Conservation (phyloP, 2,329 filamentous ascomycete genomes). For the Colletotrichum sidae region DNA sequence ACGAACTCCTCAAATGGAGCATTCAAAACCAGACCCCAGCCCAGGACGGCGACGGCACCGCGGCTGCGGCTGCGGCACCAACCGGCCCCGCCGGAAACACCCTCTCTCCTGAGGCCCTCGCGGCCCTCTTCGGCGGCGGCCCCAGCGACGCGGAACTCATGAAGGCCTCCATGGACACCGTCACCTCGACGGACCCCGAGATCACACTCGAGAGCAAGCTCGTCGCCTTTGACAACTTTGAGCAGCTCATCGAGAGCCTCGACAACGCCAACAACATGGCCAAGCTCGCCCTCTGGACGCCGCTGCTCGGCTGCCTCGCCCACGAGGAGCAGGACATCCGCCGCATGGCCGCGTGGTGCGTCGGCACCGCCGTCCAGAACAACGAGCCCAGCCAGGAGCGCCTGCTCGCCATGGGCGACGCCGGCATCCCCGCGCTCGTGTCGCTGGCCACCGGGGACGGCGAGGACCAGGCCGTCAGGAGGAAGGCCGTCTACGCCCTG, state of each 20-base stretch:
- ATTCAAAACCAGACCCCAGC: slow-evolving; percentile 57
- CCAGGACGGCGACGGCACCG: slow-evolving; percentile 43
- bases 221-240: slow-evolving; percentile 92
- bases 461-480: slow-evolving; percentile 73
- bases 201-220: slow-evolving; percentile 80
- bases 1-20: slow-evolving; percentile 84
- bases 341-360: slow-evolving; percentile 91
- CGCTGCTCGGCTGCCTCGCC: slow-evolving; percentile 77
- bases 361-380: slow-evolving; percentile 96
- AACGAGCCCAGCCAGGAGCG: slow-evolving; percentile 87
- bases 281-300: slow-evolving; percentile 82
- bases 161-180: slow-evolving; percentile 83
- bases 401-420: slow-evolving; percentile 64
- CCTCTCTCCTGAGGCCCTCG: slow-evolving; percentile 78
- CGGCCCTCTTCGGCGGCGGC: slow-evolving; percentile 83
- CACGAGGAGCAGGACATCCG: slow-evolving; percentile 79
- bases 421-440: slow-evolving; percentile 76
- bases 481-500: slow-evolving; percentile 90
- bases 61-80: slow-evolving; percentile 47
- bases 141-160: slow-evolving; percentile 93
- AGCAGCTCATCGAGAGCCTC: slow-evolving; percentile 89
- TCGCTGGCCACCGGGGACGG: slow-evolving; percentile 71
- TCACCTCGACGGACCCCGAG: slow-evolving; percentile 71
- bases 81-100: slow-evolving; percentile 49
- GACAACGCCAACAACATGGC: slow-evolving; percentile 98